These are phyloP conservation scores for Emericellopsis cladophorae DNA, from an alignment of 2,329 filamentous ascomycete genomes.

Conservation along the genomic window DNA sequence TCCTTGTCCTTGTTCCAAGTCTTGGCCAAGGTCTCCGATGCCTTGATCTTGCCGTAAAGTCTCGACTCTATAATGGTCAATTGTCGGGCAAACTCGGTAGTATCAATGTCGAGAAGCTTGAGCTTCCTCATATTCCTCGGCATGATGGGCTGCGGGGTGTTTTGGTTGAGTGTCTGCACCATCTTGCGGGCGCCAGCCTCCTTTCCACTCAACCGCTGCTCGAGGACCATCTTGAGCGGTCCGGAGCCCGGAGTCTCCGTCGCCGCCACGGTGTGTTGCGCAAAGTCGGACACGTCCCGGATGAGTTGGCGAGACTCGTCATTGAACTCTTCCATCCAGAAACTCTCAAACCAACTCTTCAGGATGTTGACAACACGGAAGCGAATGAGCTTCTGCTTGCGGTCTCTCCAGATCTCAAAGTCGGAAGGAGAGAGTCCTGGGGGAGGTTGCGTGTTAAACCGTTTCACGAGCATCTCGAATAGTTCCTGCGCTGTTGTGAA, in stretches of 20 bases:
- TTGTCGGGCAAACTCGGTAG: slow-evolving; percentile 92
- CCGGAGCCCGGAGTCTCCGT: slow-evolving; percentile 85
- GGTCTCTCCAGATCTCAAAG: slow-evolving; percentile 78
- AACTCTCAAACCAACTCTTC: slow-evolving; percentile 97
- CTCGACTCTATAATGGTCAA: slow-evolving; percentile 93
- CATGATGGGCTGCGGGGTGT: slow-evolving; percentile 77
- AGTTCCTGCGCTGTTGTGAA: slow-evolving; percentile 86
- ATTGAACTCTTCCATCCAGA: slow-evolving; percentile 94
- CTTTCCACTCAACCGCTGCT: slow-evolving; percentile 78
- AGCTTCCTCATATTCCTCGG: slow-evolving; percentile 99
- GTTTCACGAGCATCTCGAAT: slow-evolving; percentile 82
- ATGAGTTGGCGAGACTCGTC: slow-evolving; percentile 77
- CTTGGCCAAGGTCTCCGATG: slow-evolving; percentile 93
- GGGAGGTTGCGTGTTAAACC: slow-evolving; percentile 87
- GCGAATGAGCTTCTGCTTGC: slow-evolving; percentile 90
- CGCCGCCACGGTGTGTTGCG: slow-evolving; percentile 80
- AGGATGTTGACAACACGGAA: slow-evolving; percentile 96
- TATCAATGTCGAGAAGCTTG: slow-evolving; percentile 95
- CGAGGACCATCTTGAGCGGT: slow-evolving; percentile 73
- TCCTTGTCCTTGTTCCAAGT: slow-evolving; percentile 97
- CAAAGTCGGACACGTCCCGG: slow-evolving; percentile 80
- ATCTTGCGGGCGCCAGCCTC: slow-evolving; percentile 77
- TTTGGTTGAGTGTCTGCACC: slow-evolving; percentile 72
- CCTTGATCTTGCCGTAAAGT: slow-evolving; percentile 89
- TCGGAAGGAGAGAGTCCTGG: slow-evolving; percentile 64